Evolutionary conservation across 2,329 filamentous ascomycete genomes (phyloP), one percentile per base, ranked within the genome.

Genomic region (Cercospora brassicicola): DNA sequence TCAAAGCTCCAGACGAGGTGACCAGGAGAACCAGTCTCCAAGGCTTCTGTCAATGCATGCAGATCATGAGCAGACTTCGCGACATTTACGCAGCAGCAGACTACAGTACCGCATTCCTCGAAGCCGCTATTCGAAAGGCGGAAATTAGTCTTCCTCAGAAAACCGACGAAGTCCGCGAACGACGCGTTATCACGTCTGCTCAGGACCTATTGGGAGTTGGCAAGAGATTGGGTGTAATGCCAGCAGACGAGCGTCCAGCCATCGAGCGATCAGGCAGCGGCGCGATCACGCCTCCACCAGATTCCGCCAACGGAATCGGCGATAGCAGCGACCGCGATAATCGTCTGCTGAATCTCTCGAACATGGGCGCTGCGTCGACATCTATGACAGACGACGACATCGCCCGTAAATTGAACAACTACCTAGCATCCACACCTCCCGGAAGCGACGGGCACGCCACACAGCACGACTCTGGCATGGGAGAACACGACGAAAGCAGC

Each of bases 81-180:
- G 93, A 97, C 76, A 92, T 93, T 31, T 97, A 98, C 76, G 90
- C 93, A 0, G 93, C 94, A 0, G 94, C 94, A n/a, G 94, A 97
- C 79, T 97, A 95, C 75, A 93, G 93, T n/a, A 94, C 92, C 0
- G 92, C 92, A 2, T 97, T 97, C 82, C 85, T 97, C n/a, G 92
- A 96, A 77, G 93, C 93, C 1, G 93, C 93, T 0, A 91, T 97
- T 70, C 89, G 91, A 70, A 96, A 96, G 82, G 92, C 92, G 8
- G 89, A 91, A 66, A 93, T 95, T 70, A 89, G 91, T 65, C 83
- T 93, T 45, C 86, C 86, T 2, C 76, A 77, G 62, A 76, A 75
- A 62, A 56, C 74, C 31, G 72, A 75, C 42, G 74, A 77, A 63
- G 64, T 76, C 55, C 76, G 76, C 59, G 73, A 77, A 65, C 69